phyloP scores from a whole-genome alignment of 768 basidiomycete species.

The Termitomyces sp. region DNA sequence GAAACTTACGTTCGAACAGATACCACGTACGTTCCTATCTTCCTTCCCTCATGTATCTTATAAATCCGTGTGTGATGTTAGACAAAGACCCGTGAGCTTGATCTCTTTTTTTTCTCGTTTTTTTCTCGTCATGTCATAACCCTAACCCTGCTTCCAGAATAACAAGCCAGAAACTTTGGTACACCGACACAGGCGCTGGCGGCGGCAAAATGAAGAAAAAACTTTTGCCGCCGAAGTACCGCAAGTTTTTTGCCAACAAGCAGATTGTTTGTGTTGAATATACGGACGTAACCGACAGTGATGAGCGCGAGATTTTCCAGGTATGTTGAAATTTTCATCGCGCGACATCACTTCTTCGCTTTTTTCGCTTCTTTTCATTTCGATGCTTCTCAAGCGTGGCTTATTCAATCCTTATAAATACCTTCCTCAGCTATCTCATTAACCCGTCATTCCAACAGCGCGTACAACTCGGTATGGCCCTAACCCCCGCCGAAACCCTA shows the following conservation, averaged over 20 bases:
- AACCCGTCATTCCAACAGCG: too few relatives aligned
- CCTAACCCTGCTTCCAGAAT: slow-evolving; percentile 2
- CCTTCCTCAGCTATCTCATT: too few relatives aligned
- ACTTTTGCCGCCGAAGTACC: too few relatives aligned
- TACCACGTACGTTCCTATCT: too few relatives aligned
- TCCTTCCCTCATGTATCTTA: slow-evolving; percentile 30
- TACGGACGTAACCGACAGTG: slow-evolving; percentile 47
- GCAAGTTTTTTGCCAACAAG: too few relatives aligned
- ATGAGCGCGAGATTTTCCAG: slow-evolving; percentile 69
- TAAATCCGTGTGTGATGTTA: slow-evolving; percentile 18
- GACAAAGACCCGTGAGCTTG: slow-evolving; percentile 15
- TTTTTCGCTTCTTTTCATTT: neutral
- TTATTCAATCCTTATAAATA: too few relatives aligned
- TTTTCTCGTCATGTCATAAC: neutral
- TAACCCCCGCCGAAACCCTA: too few relatives aligned
- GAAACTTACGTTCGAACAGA: neutral
- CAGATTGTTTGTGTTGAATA: too few relatives aligned
- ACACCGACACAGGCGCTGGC: slow-evolving; percentile 29
- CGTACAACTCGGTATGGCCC: too few relatives aligned
- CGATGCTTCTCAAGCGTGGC: too few relatives aligned
- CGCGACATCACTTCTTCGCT: neutral
- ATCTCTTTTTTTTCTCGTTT: too few relatives aligned
- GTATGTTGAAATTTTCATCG: neutral
- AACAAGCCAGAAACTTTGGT: slow-evolving; percentile 50
- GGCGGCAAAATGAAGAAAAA: too few relatives aligned